These are phyloP conservation scores for Pulveroboletus sp. DNA, from an alignment of 768 basidiomycete genomes.

Conservation along the genomic window DNA sequence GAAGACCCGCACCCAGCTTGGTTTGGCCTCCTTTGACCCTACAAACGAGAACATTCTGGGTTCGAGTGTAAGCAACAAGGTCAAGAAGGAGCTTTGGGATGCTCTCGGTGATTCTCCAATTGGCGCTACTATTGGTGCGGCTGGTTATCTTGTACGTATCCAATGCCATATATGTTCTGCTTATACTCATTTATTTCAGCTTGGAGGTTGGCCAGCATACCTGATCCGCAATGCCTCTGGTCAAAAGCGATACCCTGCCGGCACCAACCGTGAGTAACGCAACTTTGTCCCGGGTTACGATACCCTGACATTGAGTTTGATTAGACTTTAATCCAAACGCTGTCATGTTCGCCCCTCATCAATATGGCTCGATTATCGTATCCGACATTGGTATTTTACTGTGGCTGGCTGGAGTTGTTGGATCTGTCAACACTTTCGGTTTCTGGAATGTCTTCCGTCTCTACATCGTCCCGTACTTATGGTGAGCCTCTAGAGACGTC, in stretches of 20 bases:
- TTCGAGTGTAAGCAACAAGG: constrained; percentile 60
- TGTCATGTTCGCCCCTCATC: constrained; percentile 82
- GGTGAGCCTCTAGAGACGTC: constrained; percentile 37
- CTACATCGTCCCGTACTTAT: constrained; percentile 89
- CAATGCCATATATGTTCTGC: not conserved
- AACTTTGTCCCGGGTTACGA: not conserved
- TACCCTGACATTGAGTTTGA: not conserved
- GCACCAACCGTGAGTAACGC: constrained; percentile 68
- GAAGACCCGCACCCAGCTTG: constrained; percentile 72
- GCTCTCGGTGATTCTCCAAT: constrained; percentile 92
- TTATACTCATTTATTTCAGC: constrained; percentile 33
- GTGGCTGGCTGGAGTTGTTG: constrained; percentile 61
- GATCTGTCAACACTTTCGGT: constrained; percentile 58
- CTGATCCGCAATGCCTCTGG: constrained; percentile 82
- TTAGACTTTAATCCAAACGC: constrained; percentile 76
- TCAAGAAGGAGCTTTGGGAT: constrained; percentile 75
- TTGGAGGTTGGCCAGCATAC: constrained; percentile 87
- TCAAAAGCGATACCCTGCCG: constrained; percentile 73
- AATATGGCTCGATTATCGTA: constrained; percentile 69
- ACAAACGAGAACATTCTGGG: constrained; percentile 65
- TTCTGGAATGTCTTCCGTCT: constrained; percentile 71
- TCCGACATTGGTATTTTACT: constrained; percentile 82
- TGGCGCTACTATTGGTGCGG: constrained; percentile 51
- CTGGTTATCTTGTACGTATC: constrained; percentile 56
- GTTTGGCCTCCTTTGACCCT: constrained; percentile 64